phyloP scores from a whole-genome alignment of 805 yeast genomes.

The Starmerella roubikii region DNA sequence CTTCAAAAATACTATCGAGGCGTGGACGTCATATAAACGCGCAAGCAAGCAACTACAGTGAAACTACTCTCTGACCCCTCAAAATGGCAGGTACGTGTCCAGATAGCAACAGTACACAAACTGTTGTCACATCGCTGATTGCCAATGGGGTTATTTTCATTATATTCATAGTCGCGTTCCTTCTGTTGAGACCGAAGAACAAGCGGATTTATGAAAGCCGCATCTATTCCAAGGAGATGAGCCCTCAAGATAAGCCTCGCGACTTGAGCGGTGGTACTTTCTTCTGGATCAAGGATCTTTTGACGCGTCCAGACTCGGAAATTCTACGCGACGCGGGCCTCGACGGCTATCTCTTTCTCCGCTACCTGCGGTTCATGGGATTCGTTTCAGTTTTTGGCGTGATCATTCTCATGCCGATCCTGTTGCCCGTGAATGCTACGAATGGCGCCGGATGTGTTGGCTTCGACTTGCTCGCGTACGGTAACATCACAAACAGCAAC shows the following conservation, averaged over 20 bases:
- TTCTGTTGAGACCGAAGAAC: conserved; percentile 51
- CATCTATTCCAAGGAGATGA: conserved; percentile 45
- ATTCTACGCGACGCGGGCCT: conserved; percentile 77
- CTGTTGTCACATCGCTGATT: conserved; percentile 58
- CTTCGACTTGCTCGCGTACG: conserved; percentile 60
- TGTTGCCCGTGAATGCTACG: conserved; percentile 75
- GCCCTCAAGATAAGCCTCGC: conserved; percentile 38
- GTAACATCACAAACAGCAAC: conserved; percentile 47
- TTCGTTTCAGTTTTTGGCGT: conserved; percentile 43
- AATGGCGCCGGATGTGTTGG: conserved; percentile 43
- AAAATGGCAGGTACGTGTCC: conserved; percentile 1
- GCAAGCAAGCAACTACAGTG: background rate
- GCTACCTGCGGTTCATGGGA: conserved; percentile 54
- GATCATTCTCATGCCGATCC: conserved; percentile 43
- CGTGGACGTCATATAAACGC: background rate
- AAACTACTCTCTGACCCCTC: no score
- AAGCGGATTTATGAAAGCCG: conserved; percentile 77
- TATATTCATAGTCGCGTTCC: conserved; percentile 45
- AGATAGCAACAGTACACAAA: conserved; percentile 20
- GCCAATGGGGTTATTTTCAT: conserved; percentile 56
- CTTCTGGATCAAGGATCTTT: conserved; percentile 54
- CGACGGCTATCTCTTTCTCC: conserved; percentile 84
- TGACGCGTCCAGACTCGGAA: conserved; percentile 57
- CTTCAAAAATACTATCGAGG: background rate
- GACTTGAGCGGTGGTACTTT: conserved; percentile 58